Base-by-base conservation (phyloP, 2,329 filamentous ascomycete genomes). In the Talaromyces sp. region DNA sequence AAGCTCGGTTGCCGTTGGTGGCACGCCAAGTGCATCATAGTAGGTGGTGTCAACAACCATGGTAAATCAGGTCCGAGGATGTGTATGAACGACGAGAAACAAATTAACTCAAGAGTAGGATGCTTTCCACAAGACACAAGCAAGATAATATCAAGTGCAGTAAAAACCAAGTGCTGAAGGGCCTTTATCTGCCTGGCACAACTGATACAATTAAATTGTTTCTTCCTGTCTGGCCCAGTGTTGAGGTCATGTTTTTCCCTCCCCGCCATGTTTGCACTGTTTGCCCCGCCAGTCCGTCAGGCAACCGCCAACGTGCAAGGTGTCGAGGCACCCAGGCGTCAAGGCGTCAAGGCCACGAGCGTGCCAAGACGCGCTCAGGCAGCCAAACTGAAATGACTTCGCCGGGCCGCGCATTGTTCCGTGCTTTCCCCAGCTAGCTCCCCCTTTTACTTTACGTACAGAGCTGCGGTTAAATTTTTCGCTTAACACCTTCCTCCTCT, bases 21-120 rank as follows among this genome's bases (percentile, higher is more conserved):
- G 84, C 73, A 97, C 93, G 75, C 91, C 91, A 45, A 97, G 84
- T 72, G 88, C 88, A 80, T 97, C 93, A 80, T 96, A 96, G 81
- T 96, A 96, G 72, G 87, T 82, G 66, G 92, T 96, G 79, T 96
- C 92, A 73, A 90, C 91, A 72, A 95, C 92, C 92, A 96, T 96
- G 75, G 74, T 83, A 69, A 25, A 13, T 31, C n/a, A 25, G 25
- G 11, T 1, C 36, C 53, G 36, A 56, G 29, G 53, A 27, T 43
- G 53, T 22, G 31, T 56, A 15, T 25, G 15, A 40, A 43, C 6
- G 19, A 58, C 4, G 13, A 43, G 17, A 45, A 43, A 29, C 17
- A 22, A 3, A 29, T n/a, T 2, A 15, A n/a, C 22, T 29, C 1
- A 31, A 10, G 3, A 36, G 19, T 13, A 36, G 31, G 1, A 11